phyloP scores from a whole-genome alignment of 2,329 filamentous ascomycete species.

The Zasmidium cellare region DNA sequence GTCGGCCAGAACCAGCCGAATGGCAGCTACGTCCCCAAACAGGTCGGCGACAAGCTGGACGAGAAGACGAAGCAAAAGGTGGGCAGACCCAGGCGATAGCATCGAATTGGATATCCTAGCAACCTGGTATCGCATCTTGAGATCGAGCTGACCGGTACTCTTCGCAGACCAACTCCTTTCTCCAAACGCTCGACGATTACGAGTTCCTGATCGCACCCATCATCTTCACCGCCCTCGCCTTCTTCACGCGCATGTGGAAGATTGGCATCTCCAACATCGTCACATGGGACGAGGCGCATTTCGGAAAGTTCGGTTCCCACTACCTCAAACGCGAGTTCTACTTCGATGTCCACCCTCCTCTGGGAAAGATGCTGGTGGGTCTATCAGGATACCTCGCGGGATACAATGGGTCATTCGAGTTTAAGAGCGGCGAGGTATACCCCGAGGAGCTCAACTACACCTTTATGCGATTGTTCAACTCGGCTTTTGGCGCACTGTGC shows the following conservation, averaged over 20 bases:
- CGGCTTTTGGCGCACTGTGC: conserved; percentile 87
- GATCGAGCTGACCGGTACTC: conserved; percentile 5
- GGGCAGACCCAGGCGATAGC: conserved; percentile 11
- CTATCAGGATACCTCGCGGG: conserved; percentile 93
- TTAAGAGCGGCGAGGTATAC: conserved; percentile 97
- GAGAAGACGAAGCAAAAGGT: conserved; percentile 53
- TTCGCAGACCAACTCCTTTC: conserved; percentile 52
- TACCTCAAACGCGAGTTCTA: conserved; percentile 99
- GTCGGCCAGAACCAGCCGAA: conserved; percentile 32
- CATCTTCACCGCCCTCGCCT: conserved; percentile 61
- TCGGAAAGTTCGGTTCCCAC: conserved; percentile 97
- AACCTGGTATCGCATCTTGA: background rate
- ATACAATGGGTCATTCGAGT: conserved; percentile 99
- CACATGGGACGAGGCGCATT: conserved; percentile 77
- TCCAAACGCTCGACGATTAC: conserved; percentile 63
- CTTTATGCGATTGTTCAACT: conserved; percentile 98
- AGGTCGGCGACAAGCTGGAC: conserved; percentile 30
- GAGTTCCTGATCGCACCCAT: conserved; percentile 65
- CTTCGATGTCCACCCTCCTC: conserved; percentile 93
- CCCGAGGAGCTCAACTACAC: conserved; percentile 93
- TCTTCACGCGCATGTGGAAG: conserved; percentile 68
- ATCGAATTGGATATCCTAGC: background rate
- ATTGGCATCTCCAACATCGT: conserved; percentile 70
- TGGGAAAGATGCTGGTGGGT: conserved; percentile 98
- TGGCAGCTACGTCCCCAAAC: conserved; percentile 33